A percentile compares a stretch with the other conserved stretches of the same genome.
Conservation (phyloP, 1,284 basidiomycete species). For the Ustanciosporium gigantosporum region DNA sequence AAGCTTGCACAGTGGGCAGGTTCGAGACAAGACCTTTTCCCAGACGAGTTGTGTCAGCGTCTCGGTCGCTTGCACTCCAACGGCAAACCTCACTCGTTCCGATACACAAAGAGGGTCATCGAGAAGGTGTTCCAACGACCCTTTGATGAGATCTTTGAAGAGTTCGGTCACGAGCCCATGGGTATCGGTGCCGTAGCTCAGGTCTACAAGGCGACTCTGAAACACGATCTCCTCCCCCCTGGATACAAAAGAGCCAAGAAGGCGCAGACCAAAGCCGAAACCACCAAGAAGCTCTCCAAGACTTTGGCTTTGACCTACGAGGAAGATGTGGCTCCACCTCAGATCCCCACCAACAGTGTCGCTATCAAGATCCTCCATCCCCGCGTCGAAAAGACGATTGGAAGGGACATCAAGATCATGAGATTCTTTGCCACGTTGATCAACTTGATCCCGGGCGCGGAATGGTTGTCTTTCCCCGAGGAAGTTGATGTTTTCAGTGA, state of each 20-base stretch:
- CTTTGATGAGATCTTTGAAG: slow-evolving; percentile 88
- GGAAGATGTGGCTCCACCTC: slow-evolving; percentile 43
- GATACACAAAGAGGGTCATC: slow-evolving; percentile 80
- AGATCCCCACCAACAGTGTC: slow-evolving; percentile 66
- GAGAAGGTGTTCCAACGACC: slow-evolving; percentile 73
- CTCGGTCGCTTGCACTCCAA: slow-evolving; percentile 87
- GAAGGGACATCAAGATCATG: slow-evolving; percentile 91
- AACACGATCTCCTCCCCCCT: slow-evolving; percentile 76
- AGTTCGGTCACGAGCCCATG: slow-evolving; percentile 83
- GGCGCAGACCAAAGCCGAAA: slow-evolving; percentile 7
- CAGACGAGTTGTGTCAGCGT: slow-evolving; percentile 82
- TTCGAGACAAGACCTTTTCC: slow-evolving; percentile 90
- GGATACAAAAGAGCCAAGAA: slow-evolving; percentile 59
- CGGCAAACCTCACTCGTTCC: slow-evolving; percentile 79
- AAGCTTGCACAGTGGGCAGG: slow-evolving; percentile 99
- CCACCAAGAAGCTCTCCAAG: slow-evolving; percentile 27
- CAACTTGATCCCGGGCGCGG: slow-evolving; percentile 83
- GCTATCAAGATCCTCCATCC: slow-evolving; percentile 97
- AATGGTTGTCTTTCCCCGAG: slow-evolving; percentile 94
- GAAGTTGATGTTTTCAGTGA: slow-evolving; percentile 90
- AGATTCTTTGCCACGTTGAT: slow-evolving; percentile 82
- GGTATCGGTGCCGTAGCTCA: slow-evolving; percentile 98
- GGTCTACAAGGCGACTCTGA: slow-evolving; percentile 83
- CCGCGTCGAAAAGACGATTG: slow-evolving; percentile 71
- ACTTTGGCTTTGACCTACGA: slow-evolving; percentile 49